Evolutionary conservation across 495 filamentous ascomycete genomes (phyloP), one percentile per base, ranked within the genome.

Genomic region (Aspergillus cavernicola): DNA sequence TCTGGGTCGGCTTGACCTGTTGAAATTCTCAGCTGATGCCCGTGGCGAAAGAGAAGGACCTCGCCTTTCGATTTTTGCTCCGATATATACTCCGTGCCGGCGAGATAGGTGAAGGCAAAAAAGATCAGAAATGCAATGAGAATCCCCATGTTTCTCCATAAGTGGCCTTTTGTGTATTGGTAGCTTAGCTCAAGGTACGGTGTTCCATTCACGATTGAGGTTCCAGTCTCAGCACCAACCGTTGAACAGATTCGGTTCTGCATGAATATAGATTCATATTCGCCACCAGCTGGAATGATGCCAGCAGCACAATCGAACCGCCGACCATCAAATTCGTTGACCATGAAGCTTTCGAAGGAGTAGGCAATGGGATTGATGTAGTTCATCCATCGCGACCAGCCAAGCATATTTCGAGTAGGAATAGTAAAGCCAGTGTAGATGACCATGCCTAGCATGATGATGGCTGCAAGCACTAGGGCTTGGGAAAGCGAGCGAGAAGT

Each of bases 101-200:
- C n/a, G 3, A 78, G 65, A 58, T 78, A 72, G 8, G 78, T 65
- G 12, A 53, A 53, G 2, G 50, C 50, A 45, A 53, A 53, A 9
- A 53, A 53, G 5, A 63, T 18, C 52, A 82, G 67, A 62, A 86
- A 86, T 50, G 79, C 80, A 18, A 78, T 47, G 47, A 78, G 74
- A 53, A 88, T 79, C 0, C 83, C 85, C 45, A 86, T 68, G 50
- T 87, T 86, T 9, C 83, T 67, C 85, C 85, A 88, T 3, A 85
- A 66, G 51, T 88, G 80, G 4, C 59, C 62, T 37, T 74, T 73
- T 9, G 64, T 70, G 51, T 87, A 87, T 1, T 55, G 50, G 57
- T 77, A 87, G 24, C 75, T 78, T 8, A 64, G 47, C 33, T 66
- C 24, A 26, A 84, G 75, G 55, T 77, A 85, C 12, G 62, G 59